Evolutionary conservation across 1,284 basidiomycete genomes (phyloP).

Genomic region (Leccinum griseonigrum): DNA sequence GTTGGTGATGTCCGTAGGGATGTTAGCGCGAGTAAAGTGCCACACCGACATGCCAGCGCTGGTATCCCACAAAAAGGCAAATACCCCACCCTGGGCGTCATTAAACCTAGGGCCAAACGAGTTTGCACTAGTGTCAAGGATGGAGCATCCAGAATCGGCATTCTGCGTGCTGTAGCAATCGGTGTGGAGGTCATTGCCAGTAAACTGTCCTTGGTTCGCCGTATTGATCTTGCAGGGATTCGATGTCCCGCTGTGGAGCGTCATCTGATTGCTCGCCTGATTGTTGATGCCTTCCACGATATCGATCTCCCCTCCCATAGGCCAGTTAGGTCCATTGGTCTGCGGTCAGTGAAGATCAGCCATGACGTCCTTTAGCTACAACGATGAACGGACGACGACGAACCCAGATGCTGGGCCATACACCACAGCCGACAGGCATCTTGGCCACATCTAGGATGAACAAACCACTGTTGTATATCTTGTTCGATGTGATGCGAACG

Average conservation of each 20-base stretch:
- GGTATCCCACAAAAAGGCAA: slow-evolving; percentile 66
- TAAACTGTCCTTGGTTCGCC: slow-evolving; percentile 13
- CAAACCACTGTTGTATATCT: slow-evolving; percentile 63
- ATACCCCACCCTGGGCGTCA: slow-evolving; percentile 65
- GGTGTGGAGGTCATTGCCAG: slow-evolving; percentile 31
- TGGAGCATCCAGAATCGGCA: slow-evolving; percentile 49
- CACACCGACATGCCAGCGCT: slow-evolving; percentile 67
- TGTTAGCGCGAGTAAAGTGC: slow-evolving; percentile 63
- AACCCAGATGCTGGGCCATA: slow-evolving; percentile 71
- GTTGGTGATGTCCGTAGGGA: slow-evolving; percentile 66
- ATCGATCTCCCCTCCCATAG: slow-evolving; percentile 63
- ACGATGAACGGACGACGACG: slow-evolving; percentile 23
- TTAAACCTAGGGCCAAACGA: slow-evolving; percentile 76
- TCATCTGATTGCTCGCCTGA: slow-evolving; percentile 59
- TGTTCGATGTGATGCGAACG: slow-evolving; percentile 67
- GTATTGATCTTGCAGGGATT: slow-evolving; percentile 14
- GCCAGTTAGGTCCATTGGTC: slow-evolving; percentile 66
- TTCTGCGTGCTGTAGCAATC: slow-evolving; percentile 40
- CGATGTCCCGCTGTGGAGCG: slow-evolving; percentile 54
- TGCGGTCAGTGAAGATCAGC: neutral
- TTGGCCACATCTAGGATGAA: slow-evolving; percentile 72
- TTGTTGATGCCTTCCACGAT: slow-evolving; percentile 69
- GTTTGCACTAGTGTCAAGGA: slow-evolving; percentile 35
- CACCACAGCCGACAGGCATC: slow-evolving; percentile 77
- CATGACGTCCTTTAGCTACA: neutral